A percentile compares a stretch with the other conserved stretches of the same genome.
Evolutionary conservation across 139 green algal genomes (phyloP).

Genomic region (Mychonastes homosphaera): DNA sequence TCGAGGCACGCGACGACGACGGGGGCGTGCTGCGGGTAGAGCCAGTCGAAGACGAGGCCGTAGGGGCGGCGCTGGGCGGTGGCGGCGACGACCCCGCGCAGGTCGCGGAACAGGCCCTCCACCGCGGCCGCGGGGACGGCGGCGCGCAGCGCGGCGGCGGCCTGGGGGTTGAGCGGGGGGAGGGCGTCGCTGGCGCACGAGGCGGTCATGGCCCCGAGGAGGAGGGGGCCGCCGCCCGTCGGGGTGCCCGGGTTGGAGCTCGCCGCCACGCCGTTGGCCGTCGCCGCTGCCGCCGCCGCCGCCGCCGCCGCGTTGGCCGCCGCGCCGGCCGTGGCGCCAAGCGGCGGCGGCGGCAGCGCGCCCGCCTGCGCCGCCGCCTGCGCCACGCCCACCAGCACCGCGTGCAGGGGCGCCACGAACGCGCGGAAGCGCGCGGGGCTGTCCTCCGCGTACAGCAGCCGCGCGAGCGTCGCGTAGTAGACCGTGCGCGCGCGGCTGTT

Average conservation of each 20-base stretch:
- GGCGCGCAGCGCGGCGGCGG: slow-evolving; percentile 32
- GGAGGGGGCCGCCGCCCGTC: background rate
- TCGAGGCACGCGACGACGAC: slow-evolving; percentile 46
- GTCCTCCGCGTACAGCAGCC: slow-evolving; percentile 96
- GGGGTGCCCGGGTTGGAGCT: background rate
- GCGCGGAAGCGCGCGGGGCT: slow-evolving; percentile 71
- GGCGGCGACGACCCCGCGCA: slow-evolving; percentile 82
- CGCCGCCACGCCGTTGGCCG: background rate
- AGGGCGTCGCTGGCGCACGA: no score
- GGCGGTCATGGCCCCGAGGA: background rate
- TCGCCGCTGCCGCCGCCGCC: background rate
- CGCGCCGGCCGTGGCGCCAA: background rate
- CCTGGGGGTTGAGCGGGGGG: slow-evolving; percentile 24
- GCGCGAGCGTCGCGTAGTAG: slow-evolving; percentile 87
- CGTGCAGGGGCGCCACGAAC: slow-evolving; percentile 85
- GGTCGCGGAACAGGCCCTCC: slow-evolving; percentile 83
- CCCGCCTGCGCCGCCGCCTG: background rate
- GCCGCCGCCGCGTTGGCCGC: background rate
- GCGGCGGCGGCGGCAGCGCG: background rate
- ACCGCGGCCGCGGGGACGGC: slow-evolving; percentile 51
- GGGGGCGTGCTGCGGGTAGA: slow-evolving; percentile 85
- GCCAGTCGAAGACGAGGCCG: slow-evolving; percentile 90
- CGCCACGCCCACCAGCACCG: slow-evolving; percentile 24
- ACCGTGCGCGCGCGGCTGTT: slow-evolving; percentile 78
- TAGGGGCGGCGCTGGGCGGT: slow-evolving; percentile 75